Conservation (phyloP, 768 basidiomycete genomes). For the Auriscalpium vulgare region DNA sequence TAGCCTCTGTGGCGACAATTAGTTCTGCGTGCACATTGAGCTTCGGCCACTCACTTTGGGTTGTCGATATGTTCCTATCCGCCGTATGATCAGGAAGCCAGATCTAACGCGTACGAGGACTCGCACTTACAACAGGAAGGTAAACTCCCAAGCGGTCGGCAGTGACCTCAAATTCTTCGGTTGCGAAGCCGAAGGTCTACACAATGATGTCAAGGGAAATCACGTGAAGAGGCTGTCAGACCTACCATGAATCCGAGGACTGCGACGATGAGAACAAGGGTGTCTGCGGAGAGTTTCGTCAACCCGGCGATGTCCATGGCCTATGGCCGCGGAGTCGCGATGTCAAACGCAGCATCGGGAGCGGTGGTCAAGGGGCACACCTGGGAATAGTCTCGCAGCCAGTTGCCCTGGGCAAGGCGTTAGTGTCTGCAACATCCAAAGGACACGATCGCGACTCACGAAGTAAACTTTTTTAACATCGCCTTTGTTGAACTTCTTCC, state of each 20-base stretch:
- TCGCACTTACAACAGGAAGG: conserved; percentile 47
- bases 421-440: neutral
- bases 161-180: conserved; percentile 65
- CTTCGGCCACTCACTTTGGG: conserved; percentile 40
- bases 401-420: conserved; percentile 41
- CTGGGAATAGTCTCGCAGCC: conserved; percentile 66
- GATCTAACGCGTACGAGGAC: neutral
- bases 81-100: no score
- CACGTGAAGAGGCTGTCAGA: neutral
- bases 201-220: neutral
- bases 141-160: conserved; percentile 70
- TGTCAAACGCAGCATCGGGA: neutral
- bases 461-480: conserved; percentile 68
- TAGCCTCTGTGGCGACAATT: conserved; percentile 41
- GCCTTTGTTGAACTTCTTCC: conserved; percentile 51
- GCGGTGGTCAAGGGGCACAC: conserved; percentile 19
- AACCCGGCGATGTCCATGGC: conserved; percentile 69
- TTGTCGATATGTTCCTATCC: conserved; percentile 69
- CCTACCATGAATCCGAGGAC: conserved; percentile 51
- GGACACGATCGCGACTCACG: conserved; percentile 25
- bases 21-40: neutral
- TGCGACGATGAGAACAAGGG: conserved; percentile 50
- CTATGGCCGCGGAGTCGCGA: conserved; percentile 20
- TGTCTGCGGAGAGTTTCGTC: conserved; percentile 56
- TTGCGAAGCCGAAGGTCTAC: conserved; percentile 56